Conservation (phyloP, 805 yeast species). For the Blastobotrys attinorum region DNA sequence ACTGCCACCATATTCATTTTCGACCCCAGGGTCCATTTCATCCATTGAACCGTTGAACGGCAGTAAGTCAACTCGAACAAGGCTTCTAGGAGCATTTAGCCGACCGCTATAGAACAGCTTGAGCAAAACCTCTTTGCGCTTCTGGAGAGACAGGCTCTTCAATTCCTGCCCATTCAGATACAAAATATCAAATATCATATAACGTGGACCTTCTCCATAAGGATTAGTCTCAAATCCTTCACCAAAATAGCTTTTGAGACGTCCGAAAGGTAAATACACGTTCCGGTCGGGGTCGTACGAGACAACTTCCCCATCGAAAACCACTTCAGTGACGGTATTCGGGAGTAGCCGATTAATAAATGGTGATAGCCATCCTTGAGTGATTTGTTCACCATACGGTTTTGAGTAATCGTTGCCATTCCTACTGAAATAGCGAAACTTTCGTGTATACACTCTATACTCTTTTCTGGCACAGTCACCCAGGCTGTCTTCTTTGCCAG, state of each 20-base stretch:
- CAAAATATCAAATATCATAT: slow-evolving; percentile 63
- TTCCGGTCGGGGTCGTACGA: slow-evolving; percentile 58
- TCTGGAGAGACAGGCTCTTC: slow-evolving; percentile 43
- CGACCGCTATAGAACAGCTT: neutral
- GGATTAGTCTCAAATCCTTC: no score
- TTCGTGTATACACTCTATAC: slow-evolving; percentile 5
- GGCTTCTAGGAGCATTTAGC: neutral
- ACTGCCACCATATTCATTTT: no score
- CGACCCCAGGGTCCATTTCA: no score
- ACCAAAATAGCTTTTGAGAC: slow-evolving; percentile 32
- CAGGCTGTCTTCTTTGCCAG: no score
- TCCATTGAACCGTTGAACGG: neutral
- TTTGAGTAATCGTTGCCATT: slow-evolving; percentile 66
- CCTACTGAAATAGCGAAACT: slow-evolving; percentile 51
- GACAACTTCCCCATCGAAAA: slow-evolving; percentile 90
- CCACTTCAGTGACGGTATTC: slow-evolving; percentile 28
- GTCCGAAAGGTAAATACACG: slow-evolving; percentile 68
- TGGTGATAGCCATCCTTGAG: slow-evolving; percentile 39
- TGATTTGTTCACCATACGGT: slow-evolving; percentile 51
- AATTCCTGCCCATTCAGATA: slow-evolving; percentile 60
- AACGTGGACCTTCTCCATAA: slow-evolving; percentile 16
- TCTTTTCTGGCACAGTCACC: no score
- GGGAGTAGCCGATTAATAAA: slow-evolving; percentile 36
- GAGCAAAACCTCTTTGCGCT: slow-evolving; percentile 47
- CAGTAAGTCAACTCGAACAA: neutral